A percentile compares a stretch with the other conserved stretches of the same genome.
Conservation (phyloP, 495 filamentous ascomycete genomes). For the Apodospora peruviana region DNA sequence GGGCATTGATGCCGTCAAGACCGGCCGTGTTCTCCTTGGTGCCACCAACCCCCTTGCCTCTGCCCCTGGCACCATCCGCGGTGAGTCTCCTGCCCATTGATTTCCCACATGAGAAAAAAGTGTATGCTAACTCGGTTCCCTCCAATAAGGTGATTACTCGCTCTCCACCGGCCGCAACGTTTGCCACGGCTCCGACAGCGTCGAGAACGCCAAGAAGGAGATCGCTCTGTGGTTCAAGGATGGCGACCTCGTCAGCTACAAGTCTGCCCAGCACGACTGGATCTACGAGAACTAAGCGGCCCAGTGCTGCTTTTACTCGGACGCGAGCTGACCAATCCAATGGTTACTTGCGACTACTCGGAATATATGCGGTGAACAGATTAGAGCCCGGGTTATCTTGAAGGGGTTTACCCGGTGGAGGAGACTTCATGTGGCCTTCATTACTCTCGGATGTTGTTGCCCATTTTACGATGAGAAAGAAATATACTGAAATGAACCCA, state of each 20-base stretch:
- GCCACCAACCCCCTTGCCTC: conserved; percentile 97
- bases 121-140: conserved; percentile 7
- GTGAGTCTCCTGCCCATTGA: conserved; percentile 53
- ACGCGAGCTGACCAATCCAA: neutral
- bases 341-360: neutral
- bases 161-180: conserved; percentile 93
- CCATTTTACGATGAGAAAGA: too few relatives aligned
- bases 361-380: neutral
- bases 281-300: conserved; percentile 67
- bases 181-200: conserved; percentile 97
- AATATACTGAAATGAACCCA: too few relatives aligned
- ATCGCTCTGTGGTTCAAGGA: conserved; percentile 95
- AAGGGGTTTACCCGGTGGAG: too few relatives aligned
- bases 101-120: too few relatives aligned
- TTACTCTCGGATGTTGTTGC: too few relatives aligned
- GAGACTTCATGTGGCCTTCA: too few relatives aligned
- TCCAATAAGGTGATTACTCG: conserved; percentile 27
- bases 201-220: conserved; percentile 99
- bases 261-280: conserved; percentile 77
- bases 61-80: conserved; percentile 93
- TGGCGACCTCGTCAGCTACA: conserved; percentile 75
- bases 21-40: conserved; percentile 89
- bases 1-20: conserved; percentile 95
- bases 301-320: neutral
- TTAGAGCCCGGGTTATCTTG: too few relatives aligned